phyloP scores from a whole-genome alignment of 192 early-diverging fungal genomes.

The Mortierella antarctica region DNA sequence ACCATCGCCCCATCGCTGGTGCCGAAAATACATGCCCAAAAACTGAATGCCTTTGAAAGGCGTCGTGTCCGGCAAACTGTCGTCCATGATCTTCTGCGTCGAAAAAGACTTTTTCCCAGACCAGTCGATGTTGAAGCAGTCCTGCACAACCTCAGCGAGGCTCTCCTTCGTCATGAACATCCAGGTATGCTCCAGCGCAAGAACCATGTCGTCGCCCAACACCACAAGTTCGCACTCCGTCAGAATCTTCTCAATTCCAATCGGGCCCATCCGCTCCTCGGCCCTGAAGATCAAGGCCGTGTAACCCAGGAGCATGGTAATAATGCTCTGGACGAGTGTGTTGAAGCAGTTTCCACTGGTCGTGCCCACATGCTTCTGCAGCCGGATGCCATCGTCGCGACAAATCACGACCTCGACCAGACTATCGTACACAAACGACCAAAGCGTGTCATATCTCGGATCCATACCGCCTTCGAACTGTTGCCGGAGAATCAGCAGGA shows the following conservation, averaged over 20 bases:
- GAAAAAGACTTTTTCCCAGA: constrained; percentile 41
- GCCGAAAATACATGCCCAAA: constrained; percentile 37
- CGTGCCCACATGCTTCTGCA: constrained; percentile 48
- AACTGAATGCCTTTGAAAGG: constrained; percentile 39
- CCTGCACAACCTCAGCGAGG: constrained; percentile 17
- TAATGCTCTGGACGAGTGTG: constrained; percentile 40
- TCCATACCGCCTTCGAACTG: constrained; percentile 34
- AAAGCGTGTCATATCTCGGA: constrained; percentile 24
- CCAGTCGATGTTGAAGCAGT: constrained; percentile 47
- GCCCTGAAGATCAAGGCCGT: constrained; percentile 31
- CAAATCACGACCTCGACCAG: constrained; percentile 42
- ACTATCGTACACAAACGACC: constrained; percentile 35
- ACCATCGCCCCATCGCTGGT: constrained; percentile 15
- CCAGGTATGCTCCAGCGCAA: constrained; percentile 35
- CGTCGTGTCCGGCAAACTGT: neutral
- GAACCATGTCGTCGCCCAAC: constrained; percentile 47
- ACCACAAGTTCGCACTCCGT: constrained; percentile 31
- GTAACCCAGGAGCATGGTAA: constrained; percentile 42
- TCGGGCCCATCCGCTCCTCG: constrained; percentile 3
- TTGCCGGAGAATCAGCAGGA: constrained; percentile 19
- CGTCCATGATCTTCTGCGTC: constrained; percentile 32
- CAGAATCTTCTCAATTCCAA: constrained; percentile 19
- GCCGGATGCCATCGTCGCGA: constrained; percentile 43
- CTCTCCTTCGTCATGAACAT: constrained; percentile 14
- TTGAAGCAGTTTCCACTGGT: constrained; percentile 51